Evolutionary conservation across 495 filamentous ascomycete genomes (phyloP).

Genomic region (Trypethelium eluteriae): DNA sequence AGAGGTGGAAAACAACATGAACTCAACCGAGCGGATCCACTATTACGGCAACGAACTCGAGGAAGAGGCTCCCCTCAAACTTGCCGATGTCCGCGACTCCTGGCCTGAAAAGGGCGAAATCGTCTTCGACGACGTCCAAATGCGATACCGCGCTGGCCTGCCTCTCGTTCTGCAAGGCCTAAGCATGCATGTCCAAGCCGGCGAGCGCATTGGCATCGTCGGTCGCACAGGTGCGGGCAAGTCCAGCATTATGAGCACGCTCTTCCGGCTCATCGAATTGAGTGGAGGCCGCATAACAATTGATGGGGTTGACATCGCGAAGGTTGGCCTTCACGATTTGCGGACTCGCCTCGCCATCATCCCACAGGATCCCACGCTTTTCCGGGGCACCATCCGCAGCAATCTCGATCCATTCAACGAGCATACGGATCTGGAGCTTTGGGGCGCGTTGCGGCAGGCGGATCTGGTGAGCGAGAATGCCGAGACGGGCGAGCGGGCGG

Average conservation of each 20-base stretch:
- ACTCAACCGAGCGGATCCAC: constrained; percentile 85
- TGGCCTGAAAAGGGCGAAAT: constrained; percentile 89
- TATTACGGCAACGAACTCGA: constrained; percentile 85
- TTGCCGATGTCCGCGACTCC: constrained; percentile 51
- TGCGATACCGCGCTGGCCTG: constrained; percentile 79
- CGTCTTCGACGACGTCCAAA: constrained; percentile 72
- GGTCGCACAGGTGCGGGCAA: constrained; percentile 93
- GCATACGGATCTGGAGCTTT: constrained; percentile 79
- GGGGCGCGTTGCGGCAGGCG: constrained; percentile 75
- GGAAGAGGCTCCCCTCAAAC: constrained; percentile 75
- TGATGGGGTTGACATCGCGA: constrained; percentile 83
- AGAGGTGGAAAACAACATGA: constrained; percentile 97
- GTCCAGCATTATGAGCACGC: constrained; percentile 83
- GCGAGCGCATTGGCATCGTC: constrained; percentile 88
- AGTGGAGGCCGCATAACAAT: constrained; percentile 78
- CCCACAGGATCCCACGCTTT: constrained; percentile 91
- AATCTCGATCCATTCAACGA: constrained; percentile 92
- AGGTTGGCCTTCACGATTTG: constrained; percentile 75
- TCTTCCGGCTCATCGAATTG: constrained; percentile 86
- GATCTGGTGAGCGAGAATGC: constrained; percentile 58
- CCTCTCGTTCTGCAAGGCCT: constrained; percentile 79
- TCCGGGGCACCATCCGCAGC: constrained; percentile 79
- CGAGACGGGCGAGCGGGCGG: constrained; percentile 36
- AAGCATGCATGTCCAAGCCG: constrained; percentile 66
- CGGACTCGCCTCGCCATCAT: constrained; percentile 88